A percentile compares a stretch with the other conserved stretches of the same genome.
Conservation (phyloP, 495 filamentous ascomycete genomes). For the Xeromyces bisporus region DNA sequence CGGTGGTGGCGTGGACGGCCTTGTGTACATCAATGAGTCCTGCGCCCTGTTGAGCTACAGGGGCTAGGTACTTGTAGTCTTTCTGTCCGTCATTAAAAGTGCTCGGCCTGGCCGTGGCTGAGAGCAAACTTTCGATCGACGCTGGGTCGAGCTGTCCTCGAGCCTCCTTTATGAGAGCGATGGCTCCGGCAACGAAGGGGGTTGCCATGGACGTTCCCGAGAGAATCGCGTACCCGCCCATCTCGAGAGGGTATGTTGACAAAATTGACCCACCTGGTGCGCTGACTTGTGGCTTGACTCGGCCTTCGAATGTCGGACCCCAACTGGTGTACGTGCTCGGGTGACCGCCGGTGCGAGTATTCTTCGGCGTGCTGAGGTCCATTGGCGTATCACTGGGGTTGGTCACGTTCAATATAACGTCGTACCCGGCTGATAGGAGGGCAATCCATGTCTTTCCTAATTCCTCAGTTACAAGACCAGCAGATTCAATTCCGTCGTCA, state of each 20-base stretch:
- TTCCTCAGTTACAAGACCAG: slow-evolving; percentile 15
- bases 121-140: slow-evolving; percentile 17
- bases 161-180: slow-evolving; percentile 31
- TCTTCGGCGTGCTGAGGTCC: slow-evolving; percentile 4
- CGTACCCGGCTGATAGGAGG: slow-evolving; percentile 25
- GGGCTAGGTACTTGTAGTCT: slow-evolving; percentile 24
- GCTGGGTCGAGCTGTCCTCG: slow-evolving; percentile 22
- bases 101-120: slow-evolving; percentile 20
- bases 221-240: slow-evolving; percentile 23
- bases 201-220: slow-evolving; percentile 41
- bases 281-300: slow-evolving; percentile 36
- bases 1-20: slow-evolving; percentile 34
- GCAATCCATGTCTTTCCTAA: slow-evolving; percentile 33
- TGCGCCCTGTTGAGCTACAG: slow-evolving; percentile 38
- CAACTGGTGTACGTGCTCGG: slow-evolving; percentile 36
- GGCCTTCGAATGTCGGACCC: slow-evolving; percentile 38
- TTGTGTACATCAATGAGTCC: slow-evolving; percentile 41
- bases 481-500: slow-evolving; percentile 3
- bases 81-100: slow-evolving; percentile 31
- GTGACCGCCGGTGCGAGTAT: slow-evolving; percentile 10
- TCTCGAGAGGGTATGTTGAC: slow-evolving; percentile 35
- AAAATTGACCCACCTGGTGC: slow-evolving; percentile 39
- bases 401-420: slow-evolving; percentile 17
- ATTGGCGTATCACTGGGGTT: slow-evolving; percentile 7
- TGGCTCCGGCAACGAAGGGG: slow-evolving; percentile 36